Evolutionary conservation across 306 rosid species (phyloP), one percentile per base, ranked within the genome.

Genomic region (Dryas octopetala): DNA sequence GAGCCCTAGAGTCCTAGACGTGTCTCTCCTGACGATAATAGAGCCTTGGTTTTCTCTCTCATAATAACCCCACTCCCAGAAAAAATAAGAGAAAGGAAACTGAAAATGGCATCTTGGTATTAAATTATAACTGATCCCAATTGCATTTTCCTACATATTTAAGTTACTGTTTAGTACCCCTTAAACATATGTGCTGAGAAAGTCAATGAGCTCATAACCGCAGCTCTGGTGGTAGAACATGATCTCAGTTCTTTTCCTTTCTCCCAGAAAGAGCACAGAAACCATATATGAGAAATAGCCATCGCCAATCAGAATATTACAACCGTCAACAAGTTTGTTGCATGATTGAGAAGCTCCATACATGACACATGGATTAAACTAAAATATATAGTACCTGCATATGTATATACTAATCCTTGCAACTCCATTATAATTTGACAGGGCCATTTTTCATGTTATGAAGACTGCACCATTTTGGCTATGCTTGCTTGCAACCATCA

Each of bases 381-480:
- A 16, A 38, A 60, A 23, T 52, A 4, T 55, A 61, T 43, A 9
- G 43, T 16, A 26, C n/a, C 74, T 19, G 26, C 12, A 52, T n/a
- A 14, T 10, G 70, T 48, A 23, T 46, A 77, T 38, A 66, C 84
- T 76, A 64, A 84, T 3, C 8, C 60, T 44, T 59, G 63, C 71
- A 69, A 74, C 48, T 83, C 66, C 74, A 49, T 13, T n/a, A 54
- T 58, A 46, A 54, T 70, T 80, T 83, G 81, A 51, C 95, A 94
- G 98, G 98, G 95, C 96, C 45, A 74, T 91, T 77, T 90, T 83
- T 73, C 8, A 87, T 1, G 84, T 67, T 2, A 81, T 83, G 14
- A 53, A 83, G 54, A 81, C 84, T 1, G 75, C 73, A 62, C 51
- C 83, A 53, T 94, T 91, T 74, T 94, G 98, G 98, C 70, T 84